Conservation (phyloP, 441 rosid genomes). For the Erodium texanum region DNA sequence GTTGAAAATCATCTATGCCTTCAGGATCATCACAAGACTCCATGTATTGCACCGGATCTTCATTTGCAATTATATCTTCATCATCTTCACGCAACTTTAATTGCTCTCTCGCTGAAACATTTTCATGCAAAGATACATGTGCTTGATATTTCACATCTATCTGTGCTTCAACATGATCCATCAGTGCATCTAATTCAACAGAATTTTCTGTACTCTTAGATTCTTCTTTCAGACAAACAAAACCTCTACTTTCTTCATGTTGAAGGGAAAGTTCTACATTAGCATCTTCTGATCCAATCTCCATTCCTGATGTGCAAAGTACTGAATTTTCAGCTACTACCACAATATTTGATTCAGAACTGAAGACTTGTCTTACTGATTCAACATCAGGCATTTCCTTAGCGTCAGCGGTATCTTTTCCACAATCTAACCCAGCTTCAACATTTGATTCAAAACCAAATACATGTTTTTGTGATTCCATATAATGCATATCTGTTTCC, state of each 20-base stretch:
- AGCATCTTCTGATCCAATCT: slow-evolving; percentile 6
- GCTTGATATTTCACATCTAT: slow-evolving; percentile 22
- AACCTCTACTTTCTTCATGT: slow-evolving; percentile 13
- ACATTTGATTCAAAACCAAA: slow-evolving; percentile 14
- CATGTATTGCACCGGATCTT: slow-evolving; percentile 7
- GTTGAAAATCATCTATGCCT: slow-evolving; percentile 21
- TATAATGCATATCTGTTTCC: slow-evolving; percentile 17
- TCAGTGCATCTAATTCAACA: slow-evolving; percentile 17
- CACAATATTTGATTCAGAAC: slow-evolving; percentile 12
- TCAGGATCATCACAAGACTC: slow-evolving; percentile 1
- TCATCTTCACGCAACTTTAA: slow-evolving; percentile 20
- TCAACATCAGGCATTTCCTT: slow-evolving; percentile 15
- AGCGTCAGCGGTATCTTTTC: not conserved
- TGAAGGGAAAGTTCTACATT: slow-evolving; percentile 9
- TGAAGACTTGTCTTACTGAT: slow-evolving; percentile 5
- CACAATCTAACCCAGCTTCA: slow-evolving; percentile 13
- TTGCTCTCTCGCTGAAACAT: slow-evolving; percentile 23
- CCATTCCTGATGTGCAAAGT: slow-evolving; percentile 7
- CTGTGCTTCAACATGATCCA: slow-evolving; percentile 14
- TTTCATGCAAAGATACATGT: slow-evolving; percentile 25
- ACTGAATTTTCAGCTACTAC: slow-evolving; percentile 9
- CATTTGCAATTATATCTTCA: slow-evolving; percentile 17
- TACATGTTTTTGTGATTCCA: slow-evolving; percentile 12
- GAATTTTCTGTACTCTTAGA: slow-evolving; percentile 14
- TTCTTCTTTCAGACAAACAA: slow-evolving; percentile 21